A percentile compares a stretch with the other conserved stretches of the same genome.
phyloP scores from a whole-genome alignment of 2,329 filamentous ascomycete species.

The Epichloe uncinata region DNA sequence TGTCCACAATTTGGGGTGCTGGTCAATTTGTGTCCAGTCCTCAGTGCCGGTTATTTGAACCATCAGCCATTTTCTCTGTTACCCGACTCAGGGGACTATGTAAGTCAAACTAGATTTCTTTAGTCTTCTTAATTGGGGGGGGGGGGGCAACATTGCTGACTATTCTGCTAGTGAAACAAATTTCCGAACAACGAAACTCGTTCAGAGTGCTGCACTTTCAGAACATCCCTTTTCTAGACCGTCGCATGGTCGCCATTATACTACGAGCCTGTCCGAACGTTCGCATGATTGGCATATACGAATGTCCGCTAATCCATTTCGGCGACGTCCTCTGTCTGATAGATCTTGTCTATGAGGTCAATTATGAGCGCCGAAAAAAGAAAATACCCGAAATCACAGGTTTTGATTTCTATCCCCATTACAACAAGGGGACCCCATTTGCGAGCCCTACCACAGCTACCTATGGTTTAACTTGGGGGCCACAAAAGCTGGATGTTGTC shows the following conservation, averaged over 20 bases:
- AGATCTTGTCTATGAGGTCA: constrained; percentile 24
- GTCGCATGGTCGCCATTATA: constrained; percentile 21
- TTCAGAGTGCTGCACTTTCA: constrained; percentile 18
- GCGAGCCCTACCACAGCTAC: constrained; percentile 2
- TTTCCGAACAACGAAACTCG: constrained; percentile 8
- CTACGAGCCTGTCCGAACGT: constrained; percentile 19
- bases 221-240: constrained; percentile 18
- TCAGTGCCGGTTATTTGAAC: constrained; percentile 4
- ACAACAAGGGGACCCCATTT: constrained; percentile 16
- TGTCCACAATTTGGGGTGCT: constrained; percentile 5
- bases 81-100: constrained; percentile 9
- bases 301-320: constrained; percentile 24
- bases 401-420: constrained; percentile 23
- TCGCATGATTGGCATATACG: constrained; percentile 22
- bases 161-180: constrained; percentile 11
- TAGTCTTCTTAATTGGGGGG: neutral
- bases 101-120: constrained; percentile 10
- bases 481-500: constrained; percentile 11
- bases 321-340: constrained; percentile 21
- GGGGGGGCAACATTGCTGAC: neutral
- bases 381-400: constrained; percentile 9
- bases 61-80: constrained; percentile 6
- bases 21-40: constrained; percentile 8
- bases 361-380: constrained; percentile 10
- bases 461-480: constrained; percentile 20